A percentile compares a stretch with the other conserved stretches of the same genome.
phyloP scores from a whole-genome alignment of 768 basidiomycete species.

The Leccinum disarticulatum region DNA sequence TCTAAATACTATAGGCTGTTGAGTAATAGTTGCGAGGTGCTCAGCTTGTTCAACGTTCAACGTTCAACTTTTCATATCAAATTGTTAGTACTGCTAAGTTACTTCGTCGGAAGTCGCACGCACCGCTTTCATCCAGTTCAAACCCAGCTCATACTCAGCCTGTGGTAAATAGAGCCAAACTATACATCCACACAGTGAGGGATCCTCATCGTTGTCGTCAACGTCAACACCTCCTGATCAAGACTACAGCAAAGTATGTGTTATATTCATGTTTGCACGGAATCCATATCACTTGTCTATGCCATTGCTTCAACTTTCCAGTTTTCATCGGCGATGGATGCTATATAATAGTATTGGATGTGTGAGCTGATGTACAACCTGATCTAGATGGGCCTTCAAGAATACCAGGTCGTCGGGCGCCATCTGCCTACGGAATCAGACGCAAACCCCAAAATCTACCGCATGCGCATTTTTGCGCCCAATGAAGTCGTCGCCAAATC shows the following conservation, averaged over 20 bases:
- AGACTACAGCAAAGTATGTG: constrained; percentile 32
- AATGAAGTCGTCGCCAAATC: constrained; percentile 99
- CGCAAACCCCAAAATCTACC: constrained; percentile 96
- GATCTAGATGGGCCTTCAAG: constrained; percentile 71
- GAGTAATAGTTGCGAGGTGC: neutral
- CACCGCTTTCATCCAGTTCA: neutral
- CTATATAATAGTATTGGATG: constrained; percentile 14
- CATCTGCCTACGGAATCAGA: constrained; percentile 93
- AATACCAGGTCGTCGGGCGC: constrained; percentile 97
- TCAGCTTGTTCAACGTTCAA: neutral
- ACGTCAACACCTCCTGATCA: constrained; percentile 29
- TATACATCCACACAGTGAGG: constrained; percentile 9
- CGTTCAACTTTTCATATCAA: neutral
- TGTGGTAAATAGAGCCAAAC: constrained; percentile 30
- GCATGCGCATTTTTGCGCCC: constrained; percentile 99
- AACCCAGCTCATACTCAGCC: constrained; percentile 11
- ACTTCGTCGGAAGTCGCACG: no score
- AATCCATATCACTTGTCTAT: neutral
- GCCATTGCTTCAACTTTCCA: neutral
- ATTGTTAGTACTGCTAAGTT: neutral
- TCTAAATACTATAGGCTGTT: neutral
- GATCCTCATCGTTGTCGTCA: constrained; percentile 26
- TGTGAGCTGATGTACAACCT: constrained; percentile 13
- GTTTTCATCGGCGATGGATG: constrained; percentile 34
- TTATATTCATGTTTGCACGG: neutral